Evolutionary conservation across 192 early-diverging fungal genomes (phyloP).

Genomic region (Gaertneriomyces sp.): DNA sequence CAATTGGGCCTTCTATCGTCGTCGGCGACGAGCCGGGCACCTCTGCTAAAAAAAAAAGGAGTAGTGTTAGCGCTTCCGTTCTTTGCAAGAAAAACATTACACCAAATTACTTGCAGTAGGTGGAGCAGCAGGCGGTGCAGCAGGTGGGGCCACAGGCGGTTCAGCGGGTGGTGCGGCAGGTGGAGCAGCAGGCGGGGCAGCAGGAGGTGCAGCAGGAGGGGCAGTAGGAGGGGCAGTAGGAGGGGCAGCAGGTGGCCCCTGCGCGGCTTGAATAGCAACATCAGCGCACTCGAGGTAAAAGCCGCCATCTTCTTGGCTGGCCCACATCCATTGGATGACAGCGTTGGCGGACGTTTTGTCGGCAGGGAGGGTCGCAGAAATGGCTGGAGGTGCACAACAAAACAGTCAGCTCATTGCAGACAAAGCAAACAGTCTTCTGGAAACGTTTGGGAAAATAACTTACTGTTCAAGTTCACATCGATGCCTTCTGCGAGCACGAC

Average conservation of each 20-base stretch:
- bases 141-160: not conserved
- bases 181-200: not conserved
- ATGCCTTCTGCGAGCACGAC: conserved; percentile 26
- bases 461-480: conserved; percentile 20
- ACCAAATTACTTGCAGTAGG: not conserved
- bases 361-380: conserved; percentile 33
- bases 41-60: no score
- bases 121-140: not conserved
- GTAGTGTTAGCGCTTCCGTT: no score
- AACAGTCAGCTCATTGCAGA: not conserved
- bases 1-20: no score
- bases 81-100: no score
- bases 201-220: conserved; percentile 10
- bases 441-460: not conserved
- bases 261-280: conserved; percentile 19
- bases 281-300: conserved; percentile 49
- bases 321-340: conserved; percentile 49
- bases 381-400: not conserved
- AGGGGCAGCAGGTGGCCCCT: conserved; percentile 1
- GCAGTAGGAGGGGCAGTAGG: not conserved
- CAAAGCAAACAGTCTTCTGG: not conserved
- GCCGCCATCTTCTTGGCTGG: conserved; percentile 41
- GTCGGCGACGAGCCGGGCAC: no score
- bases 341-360: conserved; percentile 35
- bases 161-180: not conserved